Conservation (phyloP, 495 filamentous ascomycete genomes). For the Astrocystis sublimbata region DNA sequence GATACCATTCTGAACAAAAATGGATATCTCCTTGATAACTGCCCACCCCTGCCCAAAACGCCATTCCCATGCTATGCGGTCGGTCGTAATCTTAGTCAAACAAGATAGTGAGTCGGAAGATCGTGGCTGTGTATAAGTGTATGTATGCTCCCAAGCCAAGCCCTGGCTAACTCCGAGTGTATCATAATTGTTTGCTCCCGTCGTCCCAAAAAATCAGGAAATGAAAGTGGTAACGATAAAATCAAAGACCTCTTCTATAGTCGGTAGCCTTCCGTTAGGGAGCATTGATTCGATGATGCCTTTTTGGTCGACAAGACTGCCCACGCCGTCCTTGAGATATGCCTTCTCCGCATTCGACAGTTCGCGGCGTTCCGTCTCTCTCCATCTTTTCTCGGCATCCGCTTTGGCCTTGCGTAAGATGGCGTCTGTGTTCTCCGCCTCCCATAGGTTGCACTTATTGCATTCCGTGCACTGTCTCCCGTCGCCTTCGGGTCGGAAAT, state of each 20-base stretch:
- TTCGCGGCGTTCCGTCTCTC: slow-evolving; percentile 60
- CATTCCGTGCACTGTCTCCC: slow-evolving; percentile 75
- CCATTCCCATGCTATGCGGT: slow-evolving; percentile 8
- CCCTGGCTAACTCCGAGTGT: slow-evolving; percentile 4
- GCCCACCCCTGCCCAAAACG: slow-evolving; percentile 20
- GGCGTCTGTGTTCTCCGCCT: slow-evolving; percentile 78
- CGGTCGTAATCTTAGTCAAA: slow-evolving; percentile 18
- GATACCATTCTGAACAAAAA: slow-evolving; percentile 11
- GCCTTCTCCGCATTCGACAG: slow-evolving; percentile 48
- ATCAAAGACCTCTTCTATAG: slow-evolving; percentile 47
- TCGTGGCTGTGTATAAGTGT: background rate
- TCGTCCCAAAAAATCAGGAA: slow-evolving; percentile 27
- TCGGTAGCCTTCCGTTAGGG: slow-evolving; percentile 37
- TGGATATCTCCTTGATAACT: slow-evolving; percentile 7
- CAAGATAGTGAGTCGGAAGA: slow-evolving; percentile 14
- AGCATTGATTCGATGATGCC: slow-evolving; percentile 31
- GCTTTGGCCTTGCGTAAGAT: slow-evolving; percentile 73
- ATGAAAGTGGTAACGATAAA: slow-evolving; percentile 44
- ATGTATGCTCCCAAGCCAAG: background rate
- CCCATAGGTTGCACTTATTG: slow-evolving; percentile 87
- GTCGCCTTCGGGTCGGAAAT: slow-evolving; percentile 76
- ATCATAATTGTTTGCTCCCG: background rate
- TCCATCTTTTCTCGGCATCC: slow-evolving; percentile 81
- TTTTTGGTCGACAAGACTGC: slow-evolving; percentile 8
- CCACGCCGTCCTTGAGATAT: slow-evolving; percentile 48